Evolutionary conservation across 805 yeast species (phyloP).

Genomic region (Pichia scutulata): DNA sequence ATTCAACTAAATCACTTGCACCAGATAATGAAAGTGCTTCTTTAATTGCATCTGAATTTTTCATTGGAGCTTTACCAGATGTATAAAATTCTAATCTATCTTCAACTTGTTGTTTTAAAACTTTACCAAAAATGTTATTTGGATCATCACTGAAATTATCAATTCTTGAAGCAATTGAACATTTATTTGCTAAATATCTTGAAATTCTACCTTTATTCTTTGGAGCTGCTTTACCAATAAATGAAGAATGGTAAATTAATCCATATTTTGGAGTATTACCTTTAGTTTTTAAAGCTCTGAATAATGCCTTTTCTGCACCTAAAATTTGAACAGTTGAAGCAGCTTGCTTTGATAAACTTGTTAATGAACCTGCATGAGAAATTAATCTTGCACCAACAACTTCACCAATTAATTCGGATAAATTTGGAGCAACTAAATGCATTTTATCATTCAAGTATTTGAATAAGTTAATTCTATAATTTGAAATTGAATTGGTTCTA

Average conservation of each 20-base stretch:
- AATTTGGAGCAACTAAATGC: constrained; percentile 96
- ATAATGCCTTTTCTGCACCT: constrained; percentile 96
- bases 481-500: constrained; percentile 86
- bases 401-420: constrained; percentile 95
- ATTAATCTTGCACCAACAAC: constrained; percentile 98
- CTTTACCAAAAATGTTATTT: constrained; percentile 78
- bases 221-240: constrained; percentile 87
- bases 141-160: constrained; percentile 97
- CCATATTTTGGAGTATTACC: constrained; percentile 97
- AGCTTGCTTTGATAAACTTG: constrained; percentile 94
- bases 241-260: constrained; percentile 88
- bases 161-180: constrained; percentile 97
- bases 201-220: constrained; percentile 99
- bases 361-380: constrained; percentile 97
- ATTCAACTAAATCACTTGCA: constrained; percentile 25
- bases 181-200: constrained; percentile 96
- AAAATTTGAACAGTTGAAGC: constrained; percentile 97
- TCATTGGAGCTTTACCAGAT: constrained; percentile 94
- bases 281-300: constrained; percentile 93
- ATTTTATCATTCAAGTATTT: constrained; percentile 89
- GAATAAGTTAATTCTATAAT: constrained; percentile 78
- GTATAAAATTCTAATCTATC: constrained; percentile 94
- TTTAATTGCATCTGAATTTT: constrained; percentile 89
- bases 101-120: constrained; percentile 94
- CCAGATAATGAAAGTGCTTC: constrained; percentile 73